Conservation (phyloP, 2,329 filamentous ascomycete genomes). For the Epichloe baconii region DNA sequence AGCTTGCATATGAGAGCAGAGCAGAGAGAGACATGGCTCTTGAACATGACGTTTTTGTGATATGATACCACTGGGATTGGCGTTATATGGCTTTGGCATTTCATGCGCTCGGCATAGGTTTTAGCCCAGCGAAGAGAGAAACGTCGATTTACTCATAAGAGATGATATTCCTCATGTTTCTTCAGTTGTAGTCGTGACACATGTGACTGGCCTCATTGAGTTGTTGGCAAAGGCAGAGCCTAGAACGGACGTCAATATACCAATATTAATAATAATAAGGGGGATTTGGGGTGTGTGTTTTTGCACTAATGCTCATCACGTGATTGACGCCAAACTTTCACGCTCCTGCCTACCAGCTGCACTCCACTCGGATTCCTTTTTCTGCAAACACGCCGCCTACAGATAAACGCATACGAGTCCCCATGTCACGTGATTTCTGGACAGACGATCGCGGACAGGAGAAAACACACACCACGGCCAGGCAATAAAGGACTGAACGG, state of each 20-base stretch:
- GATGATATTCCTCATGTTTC: not conserved
- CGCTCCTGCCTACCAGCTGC: not conserved
- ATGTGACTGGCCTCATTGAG: too few relatives aligned
- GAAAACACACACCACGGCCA: conserved; percentile 12
- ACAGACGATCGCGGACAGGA: conserved; percentile 15
- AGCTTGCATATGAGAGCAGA: conserved; percentile 4
- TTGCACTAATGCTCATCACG: not conserved
- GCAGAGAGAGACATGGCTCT: conserved; percentile 7
- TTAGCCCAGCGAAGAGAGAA: not conserved
- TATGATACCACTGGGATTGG: conserved; percentile 25
- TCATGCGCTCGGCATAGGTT: not conserved
- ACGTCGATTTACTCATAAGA: not conserved
- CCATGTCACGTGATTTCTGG: conserved; percentile 20
- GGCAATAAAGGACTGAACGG: conserved; percentile 11
- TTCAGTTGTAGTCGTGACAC: not conserved
- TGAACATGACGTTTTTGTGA: conserved; percentile 12
- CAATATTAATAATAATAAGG: too few relatives aligned
- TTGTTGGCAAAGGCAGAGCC: too few relatives aligned
- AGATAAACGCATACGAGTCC: not conserved
- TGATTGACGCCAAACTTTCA: not conserved
- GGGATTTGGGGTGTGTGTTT: not conserved
- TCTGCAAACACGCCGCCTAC: not conserved
- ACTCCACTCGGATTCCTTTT: not conserved
- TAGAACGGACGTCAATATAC: too few relatives aligned
- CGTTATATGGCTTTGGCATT: conserved; percentile 10